Conservation (phyloP, 1,284 basidiomycete genomes). For the Puccinia novopanici region DNA sequence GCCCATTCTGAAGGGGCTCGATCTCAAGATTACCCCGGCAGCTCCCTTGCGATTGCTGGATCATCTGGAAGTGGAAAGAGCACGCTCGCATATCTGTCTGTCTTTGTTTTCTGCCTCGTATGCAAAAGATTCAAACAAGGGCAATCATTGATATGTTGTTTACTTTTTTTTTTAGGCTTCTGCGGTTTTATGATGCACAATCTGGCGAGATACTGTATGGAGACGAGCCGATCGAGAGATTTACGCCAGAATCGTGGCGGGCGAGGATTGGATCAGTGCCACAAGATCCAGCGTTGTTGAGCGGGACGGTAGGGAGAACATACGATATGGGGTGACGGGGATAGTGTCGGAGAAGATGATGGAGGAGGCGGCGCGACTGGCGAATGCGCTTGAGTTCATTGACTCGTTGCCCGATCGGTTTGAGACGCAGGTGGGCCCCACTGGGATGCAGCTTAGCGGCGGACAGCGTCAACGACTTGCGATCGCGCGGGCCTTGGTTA, state of each 20-base stretch:
- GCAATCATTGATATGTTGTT: constrained; percentile 53
- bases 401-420: constrained; percentile 84
- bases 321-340: constrained; percentile 77
- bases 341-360: constrained; percentile 75
- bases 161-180: constrained; percentile 66
- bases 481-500: constrained; percentile 63
- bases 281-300: constrained; percentile 63
- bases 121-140: constrained; percentile 51
- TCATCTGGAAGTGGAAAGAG: constrained; percentile 58
- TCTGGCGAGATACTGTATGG: constrained; percentile 65
- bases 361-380: constrained; percentile 79
- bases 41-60: constrained; percentile 77
- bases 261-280: constrained; percentile 83
- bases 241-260: constrained; percentile 81
- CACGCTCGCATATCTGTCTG: constrained; percentile 66
- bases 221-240: constrained; percentile 73
- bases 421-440: constrained; percentile 66
- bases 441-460: constrained; percentile 61
- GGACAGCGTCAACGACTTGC: constrained; percentile 63
- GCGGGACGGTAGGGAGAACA: constrained; percentile 88
- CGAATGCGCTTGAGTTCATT: constrained; percentile 89
- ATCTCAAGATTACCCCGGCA: constrained; percentile 77
- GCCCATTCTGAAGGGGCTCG: constrained; percentile 74
- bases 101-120: constrained; percentile 53
- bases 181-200: constrained; percentile 90